Percentiles rank a stretch among this genome's conserved stretches.
phyloP scores from a whole-genome alignment of 2,329 filamentous ascomycete species.

The Didymella glomerata region DNA sequence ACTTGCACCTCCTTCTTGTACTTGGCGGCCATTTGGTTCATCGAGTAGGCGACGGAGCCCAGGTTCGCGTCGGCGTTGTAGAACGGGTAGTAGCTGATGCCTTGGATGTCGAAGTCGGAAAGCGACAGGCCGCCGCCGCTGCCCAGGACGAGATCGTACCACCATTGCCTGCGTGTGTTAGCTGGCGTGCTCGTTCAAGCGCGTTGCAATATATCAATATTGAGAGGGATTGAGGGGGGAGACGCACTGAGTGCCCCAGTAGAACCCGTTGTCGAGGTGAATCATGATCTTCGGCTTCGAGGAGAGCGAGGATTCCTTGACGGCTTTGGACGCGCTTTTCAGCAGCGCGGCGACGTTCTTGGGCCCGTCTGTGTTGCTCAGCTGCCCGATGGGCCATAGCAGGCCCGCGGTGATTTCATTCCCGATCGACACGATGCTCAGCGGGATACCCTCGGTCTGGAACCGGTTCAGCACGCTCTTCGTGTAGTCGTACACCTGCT shows the following conservation, averaged over 20 bases:
- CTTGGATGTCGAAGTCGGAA: constrained; percentile 74
- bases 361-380: constrained; percentile 55
- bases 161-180: constrained; percentile 61
- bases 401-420: constrained; percentile 76
- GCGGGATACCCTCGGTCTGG: constrained; percentile 61
- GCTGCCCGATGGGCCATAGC: constrained; percentile 70
- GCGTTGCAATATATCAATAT: too few relatives aligned
- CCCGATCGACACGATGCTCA: constrained; percentile 73
- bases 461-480: constrained; percentile 68
- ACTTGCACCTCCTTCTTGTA: constrained; percentile 75
- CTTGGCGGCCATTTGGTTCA: constrained; percentile 66
- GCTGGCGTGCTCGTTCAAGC: neutral
- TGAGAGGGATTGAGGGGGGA: too few relatives aligned
- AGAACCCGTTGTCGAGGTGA: constrained; percentile 79
- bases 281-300: constrained; percentile 74
- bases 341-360: constrained; percentile 70
- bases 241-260: constrained; percentile 61
- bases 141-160: constrained; percentile 64
- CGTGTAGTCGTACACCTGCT: constrained; percentile 75
- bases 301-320: constrained; percentile 68
- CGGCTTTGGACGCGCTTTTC: constrained; percentile 68
- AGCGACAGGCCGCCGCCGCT: constrained; percentile 57
- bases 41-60: constrained; percentile 61
- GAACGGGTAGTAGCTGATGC: constrained; percentile 78
- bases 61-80: constrained; percentile 69